A percentile compares a stretch with the other conserved stretches of the same genome.
Evolutionary conservation across 2,329 filamentous ascomycete genomes (phyloP).

Genomic region (Chalara sp.): DNA sequence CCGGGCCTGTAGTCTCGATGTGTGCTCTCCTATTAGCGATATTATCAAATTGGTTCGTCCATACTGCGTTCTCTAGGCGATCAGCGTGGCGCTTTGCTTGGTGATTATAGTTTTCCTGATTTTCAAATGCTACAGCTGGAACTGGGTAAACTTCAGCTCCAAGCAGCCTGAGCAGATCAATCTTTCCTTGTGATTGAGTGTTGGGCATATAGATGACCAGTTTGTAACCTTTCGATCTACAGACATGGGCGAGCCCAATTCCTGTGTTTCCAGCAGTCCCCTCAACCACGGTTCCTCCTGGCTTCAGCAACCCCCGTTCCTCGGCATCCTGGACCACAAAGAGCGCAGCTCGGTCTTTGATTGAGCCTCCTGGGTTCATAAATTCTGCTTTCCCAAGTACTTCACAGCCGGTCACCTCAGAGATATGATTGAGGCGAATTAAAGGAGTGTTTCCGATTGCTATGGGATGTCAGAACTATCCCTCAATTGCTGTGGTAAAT

Average conservation of each 20-base stretch:
- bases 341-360: constrained; percentile 93
- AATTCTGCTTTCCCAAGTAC: constrained; percentile 97
- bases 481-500: constrained; percentile 1
- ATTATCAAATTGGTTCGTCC: constrained; percentile 99
- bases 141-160: constrained; percentile 96
- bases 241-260: constrained; percentile 95
- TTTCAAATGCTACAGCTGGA: constrained; percentile 89
- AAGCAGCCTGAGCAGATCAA: constrained; percentile 83
- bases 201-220: constrained; percentile 99
- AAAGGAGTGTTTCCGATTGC: constrained; percentile 97
- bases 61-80: constrained; percentile 77
- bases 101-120: constrained; percentile 97
- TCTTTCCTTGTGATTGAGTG: constrained; percentile 96
- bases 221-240: constrained; percentile 83
- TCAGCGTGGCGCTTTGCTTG: constrained; percentile 90
- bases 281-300: constrained; percentile 92
- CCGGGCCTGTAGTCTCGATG: constrained; percentile 92
- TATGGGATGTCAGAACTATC: constrained; percentile 30
- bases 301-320: constrained; percentile 70
- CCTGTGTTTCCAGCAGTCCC: constrained; percentile 97
- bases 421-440: constrained; percentile 82
- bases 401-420: constrained; percentile 86
- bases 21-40: constrained; percentile 88
- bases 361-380: constrained; percentile 92
- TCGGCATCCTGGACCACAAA: constrained; percentile 94